Evolutionary conservation across 2,329 filamentous ascomycete species (phyloP), one percentile per base, ranked within the genome.

Genomic region (Bisporella sp.): DNA sequence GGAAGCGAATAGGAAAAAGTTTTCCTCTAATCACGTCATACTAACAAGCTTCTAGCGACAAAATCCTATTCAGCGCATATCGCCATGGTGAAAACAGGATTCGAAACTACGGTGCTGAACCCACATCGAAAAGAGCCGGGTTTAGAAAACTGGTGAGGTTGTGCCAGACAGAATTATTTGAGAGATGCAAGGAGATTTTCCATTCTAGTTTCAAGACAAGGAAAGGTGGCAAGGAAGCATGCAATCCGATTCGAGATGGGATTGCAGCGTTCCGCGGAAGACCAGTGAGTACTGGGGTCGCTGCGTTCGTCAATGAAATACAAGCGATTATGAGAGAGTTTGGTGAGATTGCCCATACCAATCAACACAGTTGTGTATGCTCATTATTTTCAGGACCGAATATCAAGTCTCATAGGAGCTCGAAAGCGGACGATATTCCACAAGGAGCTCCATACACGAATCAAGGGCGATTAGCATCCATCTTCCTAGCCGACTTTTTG

Each of bases 181-280:
- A 64, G 5, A 52, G 62, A 29, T 64, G 61, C 51, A 64, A 64
- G 45, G 63, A 65, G 49, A 63, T 65, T 31, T 63, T 64, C 47
- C 63, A 65, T 48, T 63, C 62, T 54, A 62, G 59, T 29, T 65
- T 64, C 54, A 65, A 65, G 49, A 65, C 61, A 35, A 53, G 61
- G 33, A 65, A 65, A 48, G 60, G 57, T 6, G 63, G 61, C 4
- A 65, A 63, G 51, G 62, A 63, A 54, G 58, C 61, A 8, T 64
- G 59, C 48, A 65, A 64, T 49, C 62, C 63, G 2, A 62, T 65
- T 31, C 56, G 62, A 45, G 63, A 65, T 53, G 61, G 61, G 9
- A 51, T 60, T 9, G 54, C 54, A 12, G 58, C 59, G 1, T 64
- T 62, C 46, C 57, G 55, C 31, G 56, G 57, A 29, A 59, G 57